Evolutionary conservation across 2,329 filamentous ascomycete species (phyloP).

Genomic region (Aaosphaeria pasadenensis): DNA sequence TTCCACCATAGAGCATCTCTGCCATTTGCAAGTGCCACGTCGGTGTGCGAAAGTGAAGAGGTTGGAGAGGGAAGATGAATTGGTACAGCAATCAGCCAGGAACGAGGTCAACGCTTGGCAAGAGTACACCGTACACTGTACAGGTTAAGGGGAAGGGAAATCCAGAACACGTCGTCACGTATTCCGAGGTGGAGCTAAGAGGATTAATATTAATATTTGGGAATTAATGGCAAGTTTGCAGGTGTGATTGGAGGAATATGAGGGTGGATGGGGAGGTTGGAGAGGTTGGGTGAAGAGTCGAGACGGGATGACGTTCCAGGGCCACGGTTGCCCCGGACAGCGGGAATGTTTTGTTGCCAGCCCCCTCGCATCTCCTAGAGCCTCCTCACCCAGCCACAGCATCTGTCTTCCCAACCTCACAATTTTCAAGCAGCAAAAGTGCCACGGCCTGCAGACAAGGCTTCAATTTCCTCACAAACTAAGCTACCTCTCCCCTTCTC

Average conservation of each 20-base stretch:
- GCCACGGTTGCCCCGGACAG: constrained; percentile 15
- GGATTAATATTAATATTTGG: not conserved
- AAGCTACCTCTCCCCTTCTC: constrained; percentile 30
- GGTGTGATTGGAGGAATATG: constrained; percentile 3
- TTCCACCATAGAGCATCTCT: not conserved
- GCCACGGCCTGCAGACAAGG: constrained; percentile 21
- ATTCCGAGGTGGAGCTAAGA: not conserved
- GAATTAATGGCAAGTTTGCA: not conserved
- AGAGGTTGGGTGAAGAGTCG: not conserved
- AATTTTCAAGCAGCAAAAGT: constrained; percentile 32
- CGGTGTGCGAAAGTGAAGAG: not conserved
- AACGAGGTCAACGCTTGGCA: not conserved
- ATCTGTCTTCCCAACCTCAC: constrained; percentile 25
- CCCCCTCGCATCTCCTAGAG: constrained; percentile 10
- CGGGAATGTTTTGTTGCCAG: constrained; percentile 8
- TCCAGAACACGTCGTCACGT: not conserved
- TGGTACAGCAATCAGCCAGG: not conserved
- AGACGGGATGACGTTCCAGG: constrained; percentile 10
- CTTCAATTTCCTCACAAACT: constrained; percentile 22
- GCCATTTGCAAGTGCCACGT: not conserved
- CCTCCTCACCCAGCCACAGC: constrained; percentile 27
- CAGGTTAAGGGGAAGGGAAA: not conserved
- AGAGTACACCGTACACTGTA: not conserved
- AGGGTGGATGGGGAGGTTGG: not conserved
- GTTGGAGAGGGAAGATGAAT: not conserved